Conservation (phyloP, 2,329 filamentous ascomycete genomes). For the Pyrenochaeta sp. region DNA sequence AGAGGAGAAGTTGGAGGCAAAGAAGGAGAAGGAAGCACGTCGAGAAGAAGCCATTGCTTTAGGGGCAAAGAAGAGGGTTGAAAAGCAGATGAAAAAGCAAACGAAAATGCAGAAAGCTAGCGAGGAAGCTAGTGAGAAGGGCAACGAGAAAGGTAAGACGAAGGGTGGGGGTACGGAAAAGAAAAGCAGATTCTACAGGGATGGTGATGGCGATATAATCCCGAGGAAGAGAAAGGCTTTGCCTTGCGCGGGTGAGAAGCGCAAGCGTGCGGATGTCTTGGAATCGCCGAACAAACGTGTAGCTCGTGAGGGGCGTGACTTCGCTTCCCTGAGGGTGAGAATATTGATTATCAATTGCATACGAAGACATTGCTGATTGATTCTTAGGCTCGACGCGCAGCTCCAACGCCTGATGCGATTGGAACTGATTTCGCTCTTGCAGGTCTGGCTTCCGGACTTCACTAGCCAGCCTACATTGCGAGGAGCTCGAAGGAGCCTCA, state of each 20-base stretch:
- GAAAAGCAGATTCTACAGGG: neutral
- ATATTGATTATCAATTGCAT: no score
- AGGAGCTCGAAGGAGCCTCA: no score
- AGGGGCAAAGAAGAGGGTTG: neutral
- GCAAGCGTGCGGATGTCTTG: constrained; percentile 2
- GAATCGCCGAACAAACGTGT: neutral
- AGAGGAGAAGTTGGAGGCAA: neutral
- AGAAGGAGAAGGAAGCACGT: neutral
- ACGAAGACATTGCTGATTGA: no score
- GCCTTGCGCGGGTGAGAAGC: constrained; percentile 1
- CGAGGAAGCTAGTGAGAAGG: no score
- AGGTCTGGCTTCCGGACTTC: no score
- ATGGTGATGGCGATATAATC: neutral
- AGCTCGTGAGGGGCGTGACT: constrained; percentile 4
- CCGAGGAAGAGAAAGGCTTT: neutral
- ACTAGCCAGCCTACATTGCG: no score
- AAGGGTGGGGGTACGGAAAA: neutral
- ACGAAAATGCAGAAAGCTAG: no score
- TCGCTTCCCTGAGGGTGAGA: neutral
- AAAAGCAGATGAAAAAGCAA: neutral
- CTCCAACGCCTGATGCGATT: no score
- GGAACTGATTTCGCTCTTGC: no score
- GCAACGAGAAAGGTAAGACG: no score
- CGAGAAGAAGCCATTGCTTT: neutral
- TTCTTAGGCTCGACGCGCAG: neutral